Evolutionary conservation across 768 basidiomycete genomes (phyloP).

Genomic region (Galerina marginata): DNA sequence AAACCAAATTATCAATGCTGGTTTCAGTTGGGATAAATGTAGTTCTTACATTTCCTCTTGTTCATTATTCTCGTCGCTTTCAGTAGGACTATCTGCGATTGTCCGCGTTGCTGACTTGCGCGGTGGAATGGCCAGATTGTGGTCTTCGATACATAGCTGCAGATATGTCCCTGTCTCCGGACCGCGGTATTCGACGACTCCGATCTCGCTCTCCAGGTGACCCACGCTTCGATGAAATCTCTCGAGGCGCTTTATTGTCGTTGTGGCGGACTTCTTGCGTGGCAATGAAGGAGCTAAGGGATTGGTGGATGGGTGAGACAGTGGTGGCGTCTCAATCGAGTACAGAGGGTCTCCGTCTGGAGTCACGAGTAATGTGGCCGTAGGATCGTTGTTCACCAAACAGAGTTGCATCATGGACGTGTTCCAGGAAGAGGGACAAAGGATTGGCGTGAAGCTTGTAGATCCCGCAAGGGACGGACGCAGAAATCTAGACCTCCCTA

Average conservation of each 20-base stretch:
- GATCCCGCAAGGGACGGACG: too few relatives aligned
- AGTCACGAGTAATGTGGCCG: constrained; percentile 38
- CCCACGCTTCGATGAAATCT: constrained; percentile 31
- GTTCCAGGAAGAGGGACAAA: background rate
- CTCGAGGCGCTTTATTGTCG: constrained; percentile 36
- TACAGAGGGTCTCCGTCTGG: constrained; percentile 38
- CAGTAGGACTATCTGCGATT: background rate
- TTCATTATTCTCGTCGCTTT: constrained; percentile 10
- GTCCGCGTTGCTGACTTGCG: background rate
- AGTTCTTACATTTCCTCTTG: constrained; percentile 9
- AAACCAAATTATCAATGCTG: background rate
- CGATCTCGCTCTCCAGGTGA: constrained; percentile 38
- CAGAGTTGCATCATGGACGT: constrained; percentile 34
- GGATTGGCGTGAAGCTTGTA: background rate
- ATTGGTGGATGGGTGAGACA: constrained; percentile 8
- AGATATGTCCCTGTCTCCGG: constrained; percentile 27
- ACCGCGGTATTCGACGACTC: constrained; percentile 31
- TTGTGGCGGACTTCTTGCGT: constrained; percentile 22
- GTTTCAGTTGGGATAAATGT: background rate
- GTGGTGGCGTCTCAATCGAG: constrained; percentile 34
- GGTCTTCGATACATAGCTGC: constrained; percentile 23
- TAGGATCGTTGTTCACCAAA: constrained; percentile 45
- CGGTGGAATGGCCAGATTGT: constrained; percentile 17
- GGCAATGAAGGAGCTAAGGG: constrained; percentile 1
- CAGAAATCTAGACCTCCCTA: too few relatives aligned